Evolutionary conservation across 495 filamentous ascomycete genomes (phyloP).

Genomic region (Echria macrotheca): DNA sequence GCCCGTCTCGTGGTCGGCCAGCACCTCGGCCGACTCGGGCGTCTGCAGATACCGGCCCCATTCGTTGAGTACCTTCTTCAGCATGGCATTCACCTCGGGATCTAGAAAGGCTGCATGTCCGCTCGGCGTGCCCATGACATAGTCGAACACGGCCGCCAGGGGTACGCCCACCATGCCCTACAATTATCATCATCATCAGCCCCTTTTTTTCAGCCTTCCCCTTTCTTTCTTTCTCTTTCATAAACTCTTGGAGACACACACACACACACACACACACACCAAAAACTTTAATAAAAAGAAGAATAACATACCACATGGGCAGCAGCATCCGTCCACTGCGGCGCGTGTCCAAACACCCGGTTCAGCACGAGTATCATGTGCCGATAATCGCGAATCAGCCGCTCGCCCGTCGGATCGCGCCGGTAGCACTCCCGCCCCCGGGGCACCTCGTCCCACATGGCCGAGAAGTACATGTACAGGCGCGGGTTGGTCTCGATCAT

Average conservation of each 20-base stretch:
- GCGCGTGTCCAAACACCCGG: slow-evolving; percentile 55
- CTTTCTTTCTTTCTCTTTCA: too few relatives aligned
- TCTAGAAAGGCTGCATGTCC: slow-evolving; percentile 63
- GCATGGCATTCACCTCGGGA: slow-evolving; percentile 58
- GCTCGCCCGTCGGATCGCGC: slow-evolving; percentile 53
- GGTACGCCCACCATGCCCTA: slow-evolving; percentile 65
- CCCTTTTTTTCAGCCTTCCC: too few relatives aligned
- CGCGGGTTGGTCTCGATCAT: slow-evolving; percentile 43
- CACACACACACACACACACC: too few relatives aligned
- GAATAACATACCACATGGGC: too few relatives aligned
- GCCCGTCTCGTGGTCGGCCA: slow-evolving; percentile 43
- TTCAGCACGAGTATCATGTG: slow-evolving; percentile 64
- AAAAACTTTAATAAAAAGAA: too few relatives aligned
- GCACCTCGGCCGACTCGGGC: slow-evolving; percentile 52
- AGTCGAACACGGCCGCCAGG: slow-evolving; percentile 64
- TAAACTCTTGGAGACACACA: too few relatives aligned
- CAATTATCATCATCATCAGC: too few relatives aligned
- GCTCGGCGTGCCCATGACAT: slow-evolving; percentile 64
- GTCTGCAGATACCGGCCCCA: slow-evolving; percentile 60
- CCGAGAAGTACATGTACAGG: slow-evolving; percentile 48
- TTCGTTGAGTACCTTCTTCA: slow-evolving; percentile 63
- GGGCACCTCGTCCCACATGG: slow-evolving; percentile 68
- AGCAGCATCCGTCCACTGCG: slow-evolving; percentile 52
- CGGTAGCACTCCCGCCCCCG: slow-evolving; percentile 50
- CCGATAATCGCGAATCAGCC: slow-evolving; percentile 56